Percentiles rank a stretch among this genome's conserved stretches.
These are phyloP conservation scores for Trichoderma reesei DNA, from an alignment of 495 filamentous ascomycete genomes.

Conservation along the genomic window DNA sequence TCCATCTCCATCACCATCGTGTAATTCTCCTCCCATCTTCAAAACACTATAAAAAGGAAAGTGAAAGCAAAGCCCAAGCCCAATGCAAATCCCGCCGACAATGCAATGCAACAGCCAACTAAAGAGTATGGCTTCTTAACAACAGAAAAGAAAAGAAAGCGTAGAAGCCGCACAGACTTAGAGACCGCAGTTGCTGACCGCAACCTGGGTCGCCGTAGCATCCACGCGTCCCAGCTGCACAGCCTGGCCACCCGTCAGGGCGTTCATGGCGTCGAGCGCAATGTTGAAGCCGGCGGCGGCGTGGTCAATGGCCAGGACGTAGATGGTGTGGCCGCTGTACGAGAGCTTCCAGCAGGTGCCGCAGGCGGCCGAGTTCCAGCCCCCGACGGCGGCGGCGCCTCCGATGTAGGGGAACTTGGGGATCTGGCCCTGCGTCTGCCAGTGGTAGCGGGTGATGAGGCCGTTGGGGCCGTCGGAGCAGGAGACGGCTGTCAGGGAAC, in stretches of 20 bases:
- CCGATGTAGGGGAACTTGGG: conserved; percentile 51
- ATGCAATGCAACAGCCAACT: not conserved
- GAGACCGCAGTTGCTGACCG: conserved; percentile 14
- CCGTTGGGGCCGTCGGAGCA: conserved; percentile 54
- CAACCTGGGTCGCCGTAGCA: conserved; percentile 39
- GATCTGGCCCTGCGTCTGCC: conserved; percentile 37
- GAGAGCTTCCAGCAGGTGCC: conserved; percentile 60
- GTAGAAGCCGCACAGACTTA: too few relatives aligned
- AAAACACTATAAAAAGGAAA: too few relatives aligned
- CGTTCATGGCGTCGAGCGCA: conserved; percentile 53
- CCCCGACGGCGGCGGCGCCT: conserved; percentile 47
- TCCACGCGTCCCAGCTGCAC: conserved; percentile 44
- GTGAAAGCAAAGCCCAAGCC: not conserved
- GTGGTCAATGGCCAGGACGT: conserved; percentile 59
- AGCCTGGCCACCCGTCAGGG: conserved; percentile 50
- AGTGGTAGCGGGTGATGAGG: conserved; percentile 43
- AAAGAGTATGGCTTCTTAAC: not conserved
- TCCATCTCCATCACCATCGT: not conserved
- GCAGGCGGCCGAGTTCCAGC: conserved; percentile 51
- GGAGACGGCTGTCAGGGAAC: conserved; percentile 36
- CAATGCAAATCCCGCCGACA: not conserved
- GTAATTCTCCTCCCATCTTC: too few relatives aligned
- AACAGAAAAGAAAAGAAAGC: too few relatives aligned
- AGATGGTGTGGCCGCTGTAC: conserved; percentile 50
- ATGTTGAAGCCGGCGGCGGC: conserved; percentile 54